Percentiles rank a stretch among this genome's conserved stretches.
These are phyloP conservation scores for sweet orange (Citrus sinensis) DNA, from an alignment of 345 rosid species.

Conservation along the genomic window DVS_A1.0 CM039163.1:9290501-9291000, in stretches of 20 bases:
- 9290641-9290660: background rate
- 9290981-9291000: conserved; percentile 70
- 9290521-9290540: background rate
- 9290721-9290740: conserved; percentile 99
- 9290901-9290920: conserved; percentile 92
- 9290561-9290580: background rate
- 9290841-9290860: conserved; percentile 17
- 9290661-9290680: conserved; percentile 4
- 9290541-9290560: background rate
- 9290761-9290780: conserved; percentile 13
- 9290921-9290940: conserved; percentile 90
- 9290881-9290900: conserved; percentile 85
- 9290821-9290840: conserved; percentile 1
- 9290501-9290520: background rate
- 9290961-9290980: conserved; percentile 61
- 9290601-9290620: background rate
- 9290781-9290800: background rate
- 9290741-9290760: conserved; percentile 73
- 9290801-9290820: background rate
- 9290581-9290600: background rate
- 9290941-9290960: conserved; percentile 60
- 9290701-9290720: conserved; percentile 81
- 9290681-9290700: conserved; percentile 16
- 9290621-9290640: background rate
- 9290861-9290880: conserved; percentile 21